Base-by-base conservation (phyloP, 805 yeast species). In the Wickerhamomyces chaumierensis region DNA sequence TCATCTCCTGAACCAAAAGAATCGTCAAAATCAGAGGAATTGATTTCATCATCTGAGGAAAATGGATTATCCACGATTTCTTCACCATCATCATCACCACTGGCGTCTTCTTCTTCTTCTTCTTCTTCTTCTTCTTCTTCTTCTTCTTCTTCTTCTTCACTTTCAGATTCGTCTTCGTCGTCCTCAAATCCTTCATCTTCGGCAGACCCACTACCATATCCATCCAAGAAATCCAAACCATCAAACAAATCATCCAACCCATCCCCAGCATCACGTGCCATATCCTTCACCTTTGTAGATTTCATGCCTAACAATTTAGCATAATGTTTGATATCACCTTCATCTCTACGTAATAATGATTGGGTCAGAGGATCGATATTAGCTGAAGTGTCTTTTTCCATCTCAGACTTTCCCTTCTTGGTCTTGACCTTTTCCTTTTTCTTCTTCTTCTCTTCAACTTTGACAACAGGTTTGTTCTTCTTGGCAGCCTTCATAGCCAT, bases 241-340 rank as follows among this genome's bases (percentile, higher is more conserved):
- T 84, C 95, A 4, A 87, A 61, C 18, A 87, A 55, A n/a, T 87
- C 94, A 35, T 83, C 95, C 36, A 87, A 65, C 2, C 79, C 72
- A 57, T 86, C 95, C 51, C 81, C 82, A 13, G 76, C 86, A 31
- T 69, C 78, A 21, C 23, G 23, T 3, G 53, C 53, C 42, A 56
- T 44, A 70, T 71, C 56, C 31, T 67, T 59, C 35, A 80, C 62
- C 14, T 65, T 66, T 39, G 67, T 69, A 0, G 75, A 73, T 45
- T 76, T 76, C 48, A 83, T 56, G 1, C 94, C 94, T 9, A 88
- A 64, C 50, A 82, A 79, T 45, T 80, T 81, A 3, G 96, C 88
- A 56, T 86, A 88, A 52, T 80, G 85, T 33, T 71, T 75, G 60
- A 83, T 78, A 39, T 88, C 95, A 40, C 74, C 78, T 42, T 84